phyloP scores from a whole-genome alignment of 1,139 yeast genomes.

The Wickerhamomyces sp. region DNA sequence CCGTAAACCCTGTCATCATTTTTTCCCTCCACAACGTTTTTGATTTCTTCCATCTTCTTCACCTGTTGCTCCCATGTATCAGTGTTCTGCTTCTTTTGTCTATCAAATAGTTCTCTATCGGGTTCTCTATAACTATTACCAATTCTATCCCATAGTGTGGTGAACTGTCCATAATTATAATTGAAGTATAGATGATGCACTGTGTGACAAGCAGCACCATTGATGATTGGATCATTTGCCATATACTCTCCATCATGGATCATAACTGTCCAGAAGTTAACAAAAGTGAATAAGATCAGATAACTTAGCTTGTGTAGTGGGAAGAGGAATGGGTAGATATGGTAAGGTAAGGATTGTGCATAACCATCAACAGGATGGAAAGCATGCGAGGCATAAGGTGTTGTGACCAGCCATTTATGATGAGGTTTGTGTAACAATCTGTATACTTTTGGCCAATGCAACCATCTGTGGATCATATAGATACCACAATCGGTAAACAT shows the following conservation, averaged over 20 bases:
- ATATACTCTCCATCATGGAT: constrained; percentile 96
- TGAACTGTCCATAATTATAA: constrained; percentile 97
- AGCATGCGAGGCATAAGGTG: constrained; percentile 98
- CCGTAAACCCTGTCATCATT: constrained; percentile 58
- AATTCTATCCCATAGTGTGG: constrained; percentile 95
- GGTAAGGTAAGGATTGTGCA: constrained; percentile 89
- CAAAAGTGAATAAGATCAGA: constrained; percentile 76
- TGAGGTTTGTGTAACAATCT: constrained; percentile 93
- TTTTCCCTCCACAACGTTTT: constrained; percentile 72
- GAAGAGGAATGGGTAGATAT: constrained; percentile 82
- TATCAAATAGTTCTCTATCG: constrained; percentile 78
- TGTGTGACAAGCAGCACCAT: constrained; percentile 98
- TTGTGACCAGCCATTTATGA: constrained; percentile 98
- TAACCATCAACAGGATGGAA: constrained; percentile 98
- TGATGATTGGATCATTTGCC: constrained; percentile 88
- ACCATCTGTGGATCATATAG: constrained; percentile 84
- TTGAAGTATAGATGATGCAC: constrained; percentile 94
- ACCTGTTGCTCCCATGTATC: constrained; percentile 72
- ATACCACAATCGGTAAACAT: constrained; percentile 93
- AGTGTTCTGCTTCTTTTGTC: constrained; percentile 50
- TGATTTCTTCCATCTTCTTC: constrained; percentile 73
- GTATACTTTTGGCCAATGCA: constrained; percentile 89
- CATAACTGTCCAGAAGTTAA: constrained; percentile 97
- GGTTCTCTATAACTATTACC: constrained; percentile 94
- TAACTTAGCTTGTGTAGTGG: constrained; percentile 89